phyloP scores from a whole-genome alignment of 169 alveolate species.

The Plasmodium falciparum region DNA sequence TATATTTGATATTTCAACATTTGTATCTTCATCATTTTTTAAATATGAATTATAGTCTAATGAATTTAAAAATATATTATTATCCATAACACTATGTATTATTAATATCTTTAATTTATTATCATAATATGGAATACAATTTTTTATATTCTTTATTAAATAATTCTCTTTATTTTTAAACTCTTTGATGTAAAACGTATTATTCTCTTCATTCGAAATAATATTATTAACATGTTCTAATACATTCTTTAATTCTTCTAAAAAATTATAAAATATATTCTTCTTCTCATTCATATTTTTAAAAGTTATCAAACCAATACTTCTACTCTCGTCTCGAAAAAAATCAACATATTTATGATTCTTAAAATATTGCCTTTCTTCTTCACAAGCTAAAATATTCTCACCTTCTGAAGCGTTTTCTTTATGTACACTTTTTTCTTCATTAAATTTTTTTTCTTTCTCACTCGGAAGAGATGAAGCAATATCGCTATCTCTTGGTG shows the following conservation, averaged over 20 bases:
- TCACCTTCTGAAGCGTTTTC: too few relatives aligned
- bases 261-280: constrained; percentile 24
- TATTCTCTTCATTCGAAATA: constrained; percentile 48
- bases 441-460: too few relatives aligned
- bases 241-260: constrained; percentile 55
- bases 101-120: constrained; percentile 39
- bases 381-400: neutral
- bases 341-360: constrained; percentile 56
- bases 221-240: constrained; percentile 40
- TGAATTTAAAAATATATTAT: constrained; percentile 2
- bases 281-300: constrained; percentile 41
- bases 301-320: constrained; percentile 44
- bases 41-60: constrained; percentile 33
- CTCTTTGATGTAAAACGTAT: constrained; percentile 21
- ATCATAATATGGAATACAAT: constrained; percentile 53
- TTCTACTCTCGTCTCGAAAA: constrained; percentile 57
- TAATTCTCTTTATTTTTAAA: constrained; percentile 38
- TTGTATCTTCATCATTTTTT: constrained; percentile 40
- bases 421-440: too few relatives aligned
- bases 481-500: too few relatives aligned
- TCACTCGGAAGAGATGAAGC: too few relatives aligned
- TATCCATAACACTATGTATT: constrained; percentile 3
- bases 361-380: neutral
- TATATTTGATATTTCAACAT: constrained; percentile 22
- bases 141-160: constrained; percentile 27